Conservation (phyloP, 257 asterid genomes). For the Scutellaria barbata region DNA sequence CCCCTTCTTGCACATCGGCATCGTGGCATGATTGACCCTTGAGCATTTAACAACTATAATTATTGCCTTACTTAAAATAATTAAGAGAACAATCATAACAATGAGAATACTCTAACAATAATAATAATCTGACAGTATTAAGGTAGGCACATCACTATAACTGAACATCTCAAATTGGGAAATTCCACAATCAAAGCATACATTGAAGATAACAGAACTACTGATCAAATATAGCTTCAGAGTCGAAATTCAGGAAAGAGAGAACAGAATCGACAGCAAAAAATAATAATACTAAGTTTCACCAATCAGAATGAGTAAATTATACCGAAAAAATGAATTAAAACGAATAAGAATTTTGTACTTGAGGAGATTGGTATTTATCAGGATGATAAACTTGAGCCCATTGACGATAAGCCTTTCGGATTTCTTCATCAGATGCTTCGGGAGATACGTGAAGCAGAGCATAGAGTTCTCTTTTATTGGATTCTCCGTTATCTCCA, state of each 20-base stretch:
- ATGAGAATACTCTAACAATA: background rate
- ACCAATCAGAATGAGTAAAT: background rate
- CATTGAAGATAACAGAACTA: background rate
- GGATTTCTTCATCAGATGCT: constrained; percentile 94
- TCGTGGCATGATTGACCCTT: background rate
- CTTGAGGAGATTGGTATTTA: constrained; percentile 77
- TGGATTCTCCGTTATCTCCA: constrained; percentile 39
- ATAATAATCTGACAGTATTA: background rate
- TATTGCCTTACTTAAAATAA: background rate
- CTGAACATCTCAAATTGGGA: background rate
- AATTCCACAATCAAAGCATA: background rate
- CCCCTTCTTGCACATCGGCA: background rate
- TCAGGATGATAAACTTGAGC: constrained; percentile 98
- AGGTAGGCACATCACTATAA: no score
- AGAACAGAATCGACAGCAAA: background rate
- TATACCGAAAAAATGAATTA: background rate
- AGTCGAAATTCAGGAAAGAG: background rate
- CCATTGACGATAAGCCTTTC: constrained; percentile 98
- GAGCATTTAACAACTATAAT: constrained; percentile 9
- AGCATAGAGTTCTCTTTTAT: constrained; percentile 80
- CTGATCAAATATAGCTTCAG: background rate
- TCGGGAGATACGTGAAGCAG: constrained; percentile 83
- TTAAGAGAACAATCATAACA: background rate
- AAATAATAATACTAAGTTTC: background rate
- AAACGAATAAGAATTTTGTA: constrained; percentile 24